A percentile compares a stretch with the other conserved stretches of the same genome.
Evolutionary conservation across 2,329 filamentous ascomycete species (phyloP).

Genomic region (Talaromyces amestolkiae): DNA sequence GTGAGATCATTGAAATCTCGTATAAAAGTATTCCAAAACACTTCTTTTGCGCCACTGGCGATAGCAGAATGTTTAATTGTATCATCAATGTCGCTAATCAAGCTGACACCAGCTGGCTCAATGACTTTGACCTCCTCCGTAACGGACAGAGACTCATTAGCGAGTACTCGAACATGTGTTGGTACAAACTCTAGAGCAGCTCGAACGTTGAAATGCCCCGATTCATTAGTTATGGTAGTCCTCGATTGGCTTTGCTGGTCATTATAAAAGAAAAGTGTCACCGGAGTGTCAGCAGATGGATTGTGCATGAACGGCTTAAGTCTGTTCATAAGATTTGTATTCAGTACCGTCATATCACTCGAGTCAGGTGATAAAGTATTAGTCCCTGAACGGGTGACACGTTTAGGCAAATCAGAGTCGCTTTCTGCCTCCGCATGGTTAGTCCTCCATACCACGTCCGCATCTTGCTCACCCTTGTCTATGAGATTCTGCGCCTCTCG

Average conservation of each 20-base stretch:
- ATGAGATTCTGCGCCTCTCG: constrained; percentile 76
- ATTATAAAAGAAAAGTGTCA: constrained; percentile 96
- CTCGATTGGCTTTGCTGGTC: constrained; percentile 75
- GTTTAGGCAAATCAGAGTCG: constrained; percentile 30
- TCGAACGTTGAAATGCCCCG: constrained; percentile 80
- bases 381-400: constrained; percentile 45
- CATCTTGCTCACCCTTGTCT: constrained; percentile 67
- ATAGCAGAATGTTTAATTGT: constrained; percentile 97
- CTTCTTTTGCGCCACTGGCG: constrained; percentile 79
- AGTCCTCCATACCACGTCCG: constrained; percentile 61
- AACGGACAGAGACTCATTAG: constrained; percentile 78
- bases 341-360: constrained; percentile 73
- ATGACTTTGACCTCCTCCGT: constrained; percentile 76
- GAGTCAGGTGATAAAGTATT: constrained; percentile 61
- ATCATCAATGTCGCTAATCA: constrained; percentile 98
- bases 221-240: constrained; percentile 80
- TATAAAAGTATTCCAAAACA: constrained; percentile 94
- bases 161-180: constrained; percentile 82
- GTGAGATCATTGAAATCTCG: constrained; percentile 77
- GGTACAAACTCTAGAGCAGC: constrained; percentile 85
- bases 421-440: constrained; percentile 51
- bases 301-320: constrained; percentile 87
- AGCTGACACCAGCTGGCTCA: constrained; percentile 74
- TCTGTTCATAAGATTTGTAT: constrained; percentile 82
- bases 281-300: constrained; percentile 70